Evolutionary conservation across 331 rosid genomes (phyloP), one percentile per base, ranked within the genome.

Genomic region (Malus hybrid): DNA sequence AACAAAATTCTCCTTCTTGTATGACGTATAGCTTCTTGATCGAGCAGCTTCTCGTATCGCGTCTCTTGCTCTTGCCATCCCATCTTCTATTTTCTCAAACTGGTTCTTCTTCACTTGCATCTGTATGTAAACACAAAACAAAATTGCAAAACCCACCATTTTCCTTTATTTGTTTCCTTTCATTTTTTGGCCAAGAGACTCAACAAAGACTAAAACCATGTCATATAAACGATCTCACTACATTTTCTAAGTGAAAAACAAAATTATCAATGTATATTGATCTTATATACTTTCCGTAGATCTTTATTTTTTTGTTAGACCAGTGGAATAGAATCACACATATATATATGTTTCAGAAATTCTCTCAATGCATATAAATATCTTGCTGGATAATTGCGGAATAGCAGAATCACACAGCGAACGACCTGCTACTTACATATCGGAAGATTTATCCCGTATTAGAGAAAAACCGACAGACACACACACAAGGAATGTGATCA

Each of bases 51-150:
- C 79, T 81, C 64, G 59, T 79, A 87, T 86, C 9, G 82, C 73
- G 32, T 73, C 73, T 69, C 95, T 80, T 39, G 90, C 92, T 82
- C 80, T 84, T 5, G 82, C 85, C 78, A 90, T 61, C 2, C 85
- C 81, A 59, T 69, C 70, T 69, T 90, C 95, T 14, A 80, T 70
- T 59, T 73, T 79, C 85, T 75, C 64, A 24, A 81, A 74, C 2
- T 6, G 69, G 67, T 20, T 13, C 48, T 66, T 52, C 27, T 28
- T 29, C 34, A 18, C 19, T 59, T 44, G 29, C 15, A 7, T 64
- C 73, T 64, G 14, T 15, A 65, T 11, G 16, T 5, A 56, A 1
- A 1, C 29, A 15, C 54, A 59, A 20, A 13, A 67, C 8, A 60
- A 18, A 64, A 64, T 28, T 2, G 15, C 13, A 9, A 32, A 36